These are phyloP conservation scores for Penicillium verrucosum DNA, from an alignment of 2,329 filamentous ascomycete species.

Conservation along the genomic window DNA sequence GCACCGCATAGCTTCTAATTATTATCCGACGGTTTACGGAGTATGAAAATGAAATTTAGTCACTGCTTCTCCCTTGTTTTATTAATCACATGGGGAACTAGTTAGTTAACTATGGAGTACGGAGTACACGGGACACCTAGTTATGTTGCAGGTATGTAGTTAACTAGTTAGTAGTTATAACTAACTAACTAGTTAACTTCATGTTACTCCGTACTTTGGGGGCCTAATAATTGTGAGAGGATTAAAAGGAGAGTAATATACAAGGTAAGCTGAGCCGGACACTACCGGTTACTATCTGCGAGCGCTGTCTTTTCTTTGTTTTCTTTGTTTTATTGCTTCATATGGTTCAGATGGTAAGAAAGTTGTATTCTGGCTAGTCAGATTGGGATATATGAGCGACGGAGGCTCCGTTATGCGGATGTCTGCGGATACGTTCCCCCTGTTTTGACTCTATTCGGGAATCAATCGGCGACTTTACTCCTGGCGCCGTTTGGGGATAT, in stretches of 20 bases:
- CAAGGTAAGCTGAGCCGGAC: not conserved
- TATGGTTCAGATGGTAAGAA: not conserved
- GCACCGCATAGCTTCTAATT: not conserved
- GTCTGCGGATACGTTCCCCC: constrained; percentile 1
- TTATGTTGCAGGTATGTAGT: too few species aligned
- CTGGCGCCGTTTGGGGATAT: not conserved
- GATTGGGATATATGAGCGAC: not conserved
- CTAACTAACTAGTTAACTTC: too few species aligned
- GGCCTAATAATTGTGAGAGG: not conserved
- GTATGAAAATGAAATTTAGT: not conserved
- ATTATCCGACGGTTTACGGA: not conserved
- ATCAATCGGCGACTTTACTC: not conserved
- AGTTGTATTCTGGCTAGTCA: constrained; percentile 2
- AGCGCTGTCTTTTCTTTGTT: not conserved
- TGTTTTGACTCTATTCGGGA: not conserved
- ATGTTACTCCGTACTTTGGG: not conserved
- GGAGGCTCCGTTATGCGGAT: constrained; percentile 5
- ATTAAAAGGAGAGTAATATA: not conserved
- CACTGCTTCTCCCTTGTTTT: not conserved
- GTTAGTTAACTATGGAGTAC: not conserved
- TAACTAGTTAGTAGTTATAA: too few species aligned
- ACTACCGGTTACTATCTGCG: not conserved
- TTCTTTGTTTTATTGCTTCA: not conserved
- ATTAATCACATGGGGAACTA: not conserved
- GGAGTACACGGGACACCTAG: too few species aligned